phyloP scores from a whole-genome alignment of 345 rosid species.

The Linum lewisii region DNA sequence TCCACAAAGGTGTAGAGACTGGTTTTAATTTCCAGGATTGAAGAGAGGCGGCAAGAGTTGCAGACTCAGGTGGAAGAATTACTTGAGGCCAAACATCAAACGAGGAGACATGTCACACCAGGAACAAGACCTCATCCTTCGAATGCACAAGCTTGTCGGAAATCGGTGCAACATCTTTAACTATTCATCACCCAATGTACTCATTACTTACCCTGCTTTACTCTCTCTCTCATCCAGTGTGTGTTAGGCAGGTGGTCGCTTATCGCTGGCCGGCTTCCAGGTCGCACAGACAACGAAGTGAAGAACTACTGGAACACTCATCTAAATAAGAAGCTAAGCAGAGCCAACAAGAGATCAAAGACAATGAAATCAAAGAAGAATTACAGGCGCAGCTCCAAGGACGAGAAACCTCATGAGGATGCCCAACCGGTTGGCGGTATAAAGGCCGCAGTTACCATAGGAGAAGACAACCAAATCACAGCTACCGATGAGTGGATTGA shows the following conservation, averaged over 20 bases:
- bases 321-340: slow-evolving; percentile 49
- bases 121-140: slow-evolving; percentile 76
- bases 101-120: slow-evolving; percentile 67
- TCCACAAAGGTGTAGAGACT: not conserved
- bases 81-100: slow-evolving; percentile 70
- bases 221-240: not conserved
- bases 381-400: slow-evolving; percentile 2
- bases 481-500: slow-evolving; percentile 25
- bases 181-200: not conserved
- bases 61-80: slow-evolving; percentile 81
- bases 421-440: slow-evolving; percentile 10
- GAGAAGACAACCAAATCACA: slow-evolving; percentile 10
- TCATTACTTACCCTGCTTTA: no score
- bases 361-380: slow-evolving; percentile 6
- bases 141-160: slow-evolving; percentile 86
- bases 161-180: no score
- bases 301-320: slow-evolving; percentile 94
- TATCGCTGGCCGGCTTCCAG: slow-evolving; percentile 79
- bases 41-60: slow-evolving; percentile 84
- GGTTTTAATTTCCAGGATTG: slow-evolving; percentile 41
- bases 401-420: slow-evolving; percentile 8
- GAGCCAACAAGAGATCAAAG: slow-evolving; percentile 19
- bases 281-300: slow-evolving; percentile 83
- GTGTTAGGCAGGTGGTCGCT: slow-evolving; percentile 50
- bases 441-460: not conserved